Evolutionary conservation across 331 rosid genomes (phyloP).

Genomic region (Quercus lobata): DNA sequence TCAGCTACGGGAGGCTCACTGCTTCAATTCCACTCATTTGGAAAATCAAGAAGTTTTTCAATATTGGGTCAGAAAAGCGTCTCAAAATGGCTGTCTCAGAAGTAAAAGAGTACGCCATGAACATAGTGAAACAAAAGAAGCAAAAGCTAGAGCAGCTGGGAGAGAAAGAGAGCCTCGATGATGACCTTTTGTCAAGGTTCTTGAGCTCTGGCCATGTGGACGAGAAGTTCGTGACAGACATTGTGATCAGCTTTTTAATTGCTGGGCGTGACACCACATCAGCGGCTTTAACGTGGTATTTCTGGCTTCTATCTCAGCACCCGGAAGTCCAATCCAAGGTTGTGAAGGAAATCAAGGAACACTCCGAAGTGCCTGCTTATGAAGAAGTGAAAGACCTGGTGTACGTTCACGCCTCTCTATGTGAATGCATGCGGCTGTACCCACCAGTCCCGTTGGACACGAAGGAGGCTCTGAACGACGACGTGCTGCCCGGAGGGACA

Average conservation of each 20-base stretch:
- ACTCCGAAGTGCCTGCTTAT: constrained; percentile 14
- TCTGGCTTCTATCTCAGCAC: constrained; percentile 30
- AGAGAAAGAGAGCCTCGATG: constrained; percentile 20
- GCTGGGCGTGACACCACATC: constrained; percentile 33
- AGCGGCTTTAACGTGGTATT: too few species aligned
- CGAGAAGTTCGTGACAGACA: constrained; percentile 48
- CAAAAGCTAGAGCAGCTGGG: constrained; percentile 20
- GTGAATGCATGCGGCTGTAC: constrained; percentile 80
- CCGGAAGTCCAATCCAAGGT: constrained; percentile 43
- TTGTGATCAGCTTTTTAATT: constrained; percentile 63
- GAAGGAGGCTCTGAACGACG: constrained; percentile 44
- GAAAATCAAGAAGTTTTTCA: constrained; percentile 41
- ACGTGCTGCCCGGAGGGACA: constrained; percentile 73
- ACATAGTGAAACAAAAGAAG: constrained; percentile 49
- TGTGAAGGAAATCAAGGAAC: constrained; percentile 26
- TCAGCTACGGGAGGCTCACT: constrained; percentile 39
- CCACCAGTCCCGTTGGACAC: constrained; percentile 71
- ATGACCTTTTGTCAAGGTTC: constrained; percentile 52
- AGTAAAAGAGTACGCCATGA: constrained; percentile 43
- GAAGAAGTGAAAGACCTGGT: constrained; percentile 64
- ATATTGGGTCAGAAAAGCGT: constrained; percentile 41
- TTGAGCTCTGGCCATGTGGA: constrained; percentile 43
- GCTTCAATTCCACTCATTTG: constrained; percentile 34
- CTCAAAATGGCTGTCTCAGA: constrained; percentile 30
- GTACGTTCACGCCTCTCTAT: constrained; percentile 70